These are phyloP conservation scores for Aspergillus puulaauensis DNA, from an alignment of 2,329 filamentous ascomycete species.

Conservation along the genomic window DNA sequence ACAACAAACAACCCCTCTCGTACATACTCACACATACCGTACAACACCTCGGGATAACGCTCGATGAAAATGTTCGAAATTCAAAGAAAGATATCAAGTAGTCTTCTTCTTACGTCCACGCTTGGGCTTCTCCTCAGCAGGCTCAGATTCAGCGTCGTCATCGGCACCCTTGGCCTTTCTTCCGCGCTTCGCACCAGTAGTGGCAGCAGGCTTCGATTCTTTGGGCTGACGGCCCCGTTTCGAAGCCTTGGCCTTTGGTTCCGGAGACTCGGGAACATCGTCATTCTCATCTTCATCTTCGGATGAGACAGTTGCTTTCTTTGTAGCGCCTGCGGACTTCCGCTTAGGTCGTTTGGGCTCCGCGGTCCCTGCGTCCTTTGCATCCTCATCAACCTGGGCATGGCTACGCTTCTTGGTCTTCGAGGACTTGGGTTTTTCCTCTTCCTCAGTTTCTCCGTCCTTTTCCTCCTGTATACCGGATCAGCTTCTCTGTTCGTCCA, in stretches of 20 bases:
- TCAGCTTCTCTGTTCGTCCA: not conserved
- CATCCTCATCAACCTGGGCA: not conserved
- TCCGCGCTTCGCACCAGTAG: slow-evolving; percentile 12
- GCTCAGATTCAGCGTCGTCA: slow-evolving; percentile 17
- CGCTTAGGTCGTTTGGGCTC: slow-evolving; percentile 19
- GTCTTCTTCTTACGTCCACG: slow-evolving; percentile 23
- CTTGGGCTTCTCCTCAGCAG: slow-evolving; percentile 25
- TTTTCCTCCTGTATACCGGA: slow-evolving; percentile 10
- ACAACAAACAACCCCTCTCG: not conserved
- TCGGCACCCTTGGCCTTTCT: slow-evolving; percentile 8
- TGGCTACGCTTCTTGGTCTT: slow-evolving; percentile 12
- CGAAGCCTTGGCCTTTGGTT: slow-evolving; percentile 16
- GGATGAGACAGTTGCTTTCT: slow-evolving; percentile 8
- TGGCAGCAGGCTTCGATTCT: not conserved
- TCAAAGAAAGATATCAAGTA: slow-evolving; percentile 6
- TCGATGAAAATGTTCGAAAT: not conserved
- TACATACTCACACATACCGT: not conserved
- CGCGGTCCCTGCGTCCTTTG: slow-evolving; percentile 13
- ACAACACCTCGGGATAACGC: not conserved
- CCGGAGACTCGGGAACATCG: slow-evolving; percentile 11
- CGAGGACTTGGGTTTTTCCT: slow-evolving; percentile 17
- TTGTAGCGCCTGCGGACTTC: slow-evolving; percentile 1
- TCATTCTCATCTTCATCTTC: slow-evolving; percentile 1
- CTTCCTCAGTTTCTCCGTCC: slow-evolving; percentile 16
- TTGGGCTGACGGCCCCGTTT: slow-evolving; percentile 25